Percentiles rank a stretch among this genome's conserved stretches.
Conservation (phyloP, 2,329 filamentous ascomycete genomes). For the Gaeumannomyces sp. region DNA sequence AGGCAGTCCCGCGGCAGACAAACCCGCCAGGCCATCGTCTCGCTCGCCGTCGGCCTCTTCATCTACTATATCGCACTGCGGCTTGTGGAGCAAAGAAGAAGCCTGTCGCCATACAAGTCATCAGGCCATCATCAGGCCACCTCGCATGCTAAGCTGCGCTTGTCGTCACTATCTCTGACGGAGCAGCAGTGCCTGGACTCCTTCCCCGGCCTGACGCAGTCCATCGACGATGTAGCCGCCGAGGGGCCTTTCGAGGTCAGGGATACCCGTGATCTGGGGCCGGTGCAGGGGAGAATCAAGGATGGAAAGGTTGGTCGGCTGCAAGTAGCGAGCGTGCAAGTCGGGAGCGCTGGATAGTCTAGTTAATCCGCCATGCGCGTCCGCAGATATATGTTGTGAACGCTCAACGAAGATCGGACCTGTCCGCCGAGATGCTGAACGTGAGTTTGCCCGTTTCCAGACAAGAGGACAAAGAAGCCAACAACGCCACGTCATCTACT, state of each 20-base stretch:
- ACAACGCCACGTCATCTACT: background rate
- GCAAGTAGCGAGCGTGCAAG: background rate
- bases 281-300: slow-evolving; percentile 35
- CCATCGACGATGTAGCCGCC: slow-evolving; percentile 38
- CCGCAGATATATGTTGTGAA: slow-evolving; percentile 38
- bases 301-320: slow-evolving; percentile 30
- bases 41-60: slow-evolving; percentile 16
- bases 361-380: background rate
- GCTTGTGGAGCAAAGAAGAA: background rate
- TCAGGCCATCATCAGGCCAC: too few relatives aligned
- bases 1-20: slow-evolving; percentile 12
- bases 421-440: slow-evolving; percentile 38
- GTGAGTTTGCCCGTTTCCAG: slow-evolving; percentile 15
- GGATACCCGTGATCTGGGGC: slow-evolving; percentile 31
- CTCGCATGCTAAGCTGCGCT: background rate
- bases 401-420: slow-evolving; percentile 31
- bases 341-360: background rate
- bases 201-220: slow-evolving; percentile 41
- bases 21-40: slow-evolving; percentile 18
- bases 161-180: slow-evolving; percentile 28
- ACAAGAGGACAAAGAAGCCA: background rate
- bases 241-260: slow-evolving; percentile 37
- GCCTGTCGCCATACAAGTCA: too few relatives aligned
- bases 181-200: slow-evolving; percentile 34
- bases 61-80: slow-evolving; percentile 20